Conservation (phyloP, 768 basidiomycete species). For the Boletus rex-veris region DNA sequence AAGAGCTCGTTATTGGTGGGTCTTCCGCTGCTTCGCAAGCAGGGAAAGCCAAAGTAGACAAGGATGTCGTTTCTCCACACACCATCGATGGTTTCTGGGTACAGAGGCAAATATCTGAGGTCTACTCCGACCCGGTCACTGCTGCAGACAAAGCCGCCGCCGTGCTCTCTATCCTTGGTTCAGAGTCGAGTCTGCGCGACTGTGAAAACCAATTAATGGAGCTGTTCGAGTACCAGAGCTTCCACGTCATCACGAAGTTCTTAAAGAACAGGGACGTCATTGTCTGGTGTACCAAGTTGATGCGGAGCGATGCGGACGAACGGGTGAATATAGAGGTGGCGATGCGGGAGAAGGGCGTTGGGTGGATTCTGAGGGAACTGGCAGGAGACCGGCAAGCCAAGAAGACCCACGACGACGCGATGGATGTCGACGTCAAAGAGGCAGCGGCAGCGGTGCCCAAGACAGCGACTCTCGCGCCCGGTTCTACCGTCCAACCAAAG, state of each 20-base stretch:
- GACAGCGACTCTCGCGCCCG: constrained; percentile 84
- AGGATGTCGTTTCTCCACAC: constrained; percentile 83
- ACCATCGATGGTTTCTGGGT: constrained; percentile 98
- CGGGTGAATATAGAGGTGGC: constrained; percentile 93
- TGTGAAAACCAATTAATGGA: constrained; percentile 97
- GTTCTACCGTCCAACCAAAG: constrained; percentile 83
- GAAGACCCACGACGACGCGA: constrained; percentile 50
- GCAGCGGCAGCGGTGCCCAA: constrained; percentile 54
- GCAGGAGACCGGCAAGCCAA: constrained; percentile 75
- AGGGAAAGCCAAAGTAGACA: constrained; percentile 55
- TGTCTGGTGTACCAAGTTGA: constrained; percentile 97
- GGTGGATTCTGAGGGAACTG: constrained; percentile 91
- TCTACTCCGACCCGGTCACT: constrained; percentile 92
- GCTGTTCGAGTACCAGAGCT: constrained; percentile 89
- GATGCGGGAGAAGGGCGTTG: constrained; percentile 96
- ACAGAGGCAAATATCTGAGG: constrained; percentile 85
- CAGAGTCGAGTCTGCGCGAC: constrained; percentile 85
- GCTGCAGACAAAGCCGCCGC: constrained; percentile 86
- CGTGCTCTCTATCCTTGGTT: constrained; percentile 81
- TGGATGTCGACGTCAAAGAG: constrained; percentile 72
- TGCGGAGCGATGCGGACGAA: constrained; percentile 84
- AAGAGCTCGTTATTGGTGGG: constrained; percentile 78
- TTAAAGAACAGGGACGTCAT: constrained; percentile 94
- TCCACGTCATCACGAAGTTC: constrained; percentile 85
- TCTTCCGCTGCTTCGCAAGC: constrained; percentile 46